Conservation (phyloP, 192 early-diverging fungal species). For the Coemansia sp. region DNA sequence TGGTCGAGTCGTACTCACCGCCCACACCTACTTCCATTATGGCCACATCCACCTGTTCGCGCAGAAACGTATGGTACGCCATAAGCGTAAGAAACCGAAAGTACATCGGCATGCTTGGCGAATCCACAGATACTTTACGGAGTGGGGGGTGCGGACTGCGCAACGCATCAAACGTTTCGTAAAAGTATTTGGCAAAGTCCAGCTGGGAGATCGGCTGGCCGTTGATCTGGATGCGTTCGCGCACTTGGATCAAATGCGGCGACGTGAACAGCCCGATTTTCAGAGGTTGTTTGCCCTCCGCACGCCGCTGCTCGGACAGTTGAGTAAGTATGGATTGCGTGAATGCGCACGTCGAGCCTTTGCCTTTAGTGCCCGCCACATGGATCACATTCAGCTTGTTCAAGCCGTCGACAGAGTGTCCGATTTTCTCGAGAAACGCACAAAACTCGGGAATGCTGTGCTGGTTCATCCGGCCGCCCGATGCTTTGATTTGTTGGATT, state of each 20-base stretch:
- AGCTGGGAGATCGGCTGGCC: constrained; percentile 73
- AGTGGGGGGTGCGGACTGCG: constrained; percentile 30
- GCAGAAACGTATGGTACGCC: constrained; percentile 84
- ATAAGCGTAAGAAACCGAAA: constrained; percentile 89
- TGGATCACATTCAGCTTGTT: constrained; percentile 77
- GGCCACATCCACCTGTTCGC: constrained; percentile 76
- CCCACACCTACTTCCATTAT: constrained; percentile 83
- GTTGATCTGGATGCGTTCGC: constrained; percentile 93
- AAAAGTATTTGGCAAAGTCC: constrained; percentile 83
- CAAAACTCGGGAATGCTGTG: constrained; percentile 33
- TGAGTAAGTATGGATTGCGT: constrained; percentile 73
- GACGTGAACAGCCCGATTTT: constrained; percentile 83
- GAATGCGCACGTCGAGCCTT: constrained; percentile 82
- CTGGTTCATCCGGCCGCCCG: constrained; percentile 30
- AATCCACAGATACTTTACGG: constrained; percentile 16
- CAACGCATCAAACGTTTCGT: constrained; percentile 77
- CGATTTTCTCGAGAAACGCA: constrained; percentile 32
- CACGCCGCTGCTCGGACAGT: neutral
- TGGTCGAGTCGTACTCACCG: constrained; percentile 83
- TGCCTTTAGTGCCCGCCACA: constrained; percentile 83
- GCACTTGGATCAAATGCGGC: constrained; percentile 87
- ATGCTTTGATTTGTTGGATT: constrained; percentile 64
- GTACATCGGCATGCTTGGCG: constrained; percentile 64
- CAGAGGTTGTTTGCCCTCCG: neutral
- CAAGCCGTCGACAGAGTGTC: constrained; percentile 57